Evolutionary conservation across 2,329 filamentous ascomycete genomes (phyloP).

Genomic region (Graphilbum fragrans): DNA sequence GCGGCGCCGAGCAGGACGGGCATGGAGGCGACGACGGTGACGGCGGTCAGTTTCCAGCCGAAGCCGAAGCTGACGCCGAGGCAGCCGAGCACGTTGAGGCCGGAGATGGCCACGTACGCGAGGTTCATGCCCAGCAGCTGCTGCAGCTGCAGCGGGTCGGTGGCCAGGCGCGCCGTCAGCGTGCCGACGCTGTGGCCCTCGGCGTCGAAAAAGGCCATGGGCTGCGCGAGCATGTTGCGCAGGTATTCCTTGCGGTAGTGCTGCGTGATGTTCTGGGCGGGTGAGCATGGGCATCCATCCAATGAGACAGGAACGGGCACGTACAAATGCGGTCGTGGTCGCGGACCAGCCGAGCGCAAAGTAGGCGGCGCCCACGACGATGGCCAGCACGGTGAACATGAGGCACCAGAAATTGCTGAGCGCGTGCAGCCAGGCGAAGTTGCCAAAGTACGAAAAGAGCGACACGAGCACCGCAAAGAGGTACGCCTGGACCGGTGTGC

Average conservation of each 20-base stretch:
- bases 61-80: slow-evolving; percentile 56
- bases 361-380: slow-evolving; percentile 40
- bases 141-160: slow-evolving; percentile 46
- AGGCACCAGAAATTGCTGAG: slow-evolving; percentile 47
- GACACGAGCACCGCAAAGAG: slow-evolving; percentile 41
- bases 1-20: slow-evolving; percentile 21
- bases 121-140: slow-evolving; percentile 52
- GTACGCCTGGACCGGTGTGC: slow-evolving; percentile 33
- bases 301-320: slow-evolving; percentile 1
- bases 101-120: slow-evolving; percentile 47
- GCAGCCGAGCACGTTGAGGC: slow-evolving; percentile 53
- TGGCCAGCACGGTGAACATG: slow-evolving; percentile 5
- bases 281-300: background rate
- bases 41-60: slow-evolving; percentile 64
- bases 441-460: slow-evolving; percentile 28
- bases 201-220: slow-evolving; percentile 46
- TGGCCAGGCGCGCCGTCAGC: slow-evolving; percentile 40
- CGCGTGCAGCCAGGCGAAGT: slow-evolving; percentile 20
- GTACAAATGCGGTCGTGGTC: slow-evolving; percentile 28
- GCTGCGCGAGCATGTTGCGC: slow-evolving; percentile 40
- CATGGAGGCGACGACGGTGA: slow-evolving; percentile 28
- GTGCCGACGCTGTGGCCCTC: slow-evolving; percentile 48
- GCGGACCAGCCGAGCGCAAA: slow-evolving; percentile 34
- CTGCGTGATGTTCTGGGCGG: slow-evolving; percentile 29
- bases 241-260: slow-evolving; percentile 43